These are phyloP conservation scores for Quercus dentata DNA, from an alignment of 306 rosid species.

Conservation along the genomic window DNA sequence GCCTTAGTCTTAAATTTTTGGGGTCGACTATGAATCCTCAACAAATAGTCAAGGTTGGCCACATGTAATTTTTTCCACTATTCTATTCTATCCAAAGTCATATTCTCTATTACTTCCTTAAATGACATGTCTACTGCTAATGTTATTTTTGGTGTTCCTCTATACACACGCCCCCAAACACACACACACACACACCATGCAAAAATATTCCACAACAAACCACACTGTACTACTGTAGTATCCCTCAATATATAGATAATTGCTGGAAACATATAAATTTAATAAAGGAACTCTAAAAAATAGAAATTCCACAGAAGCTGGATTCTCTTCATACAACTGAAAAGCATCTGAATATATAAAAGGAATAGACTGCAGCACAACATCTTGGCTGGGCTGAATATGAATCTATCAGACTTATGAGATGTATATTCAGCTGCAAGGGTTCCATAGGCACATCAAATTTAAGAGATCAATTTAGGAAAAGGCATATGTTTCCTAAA, in stretches of 20 bases:
- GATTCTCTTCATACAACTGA: constrained; percentile 6
- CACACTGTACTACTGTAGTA: background rate
- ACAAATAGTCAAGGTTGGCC: too few relatives aligned
- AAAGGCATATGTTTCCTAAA: background rate
- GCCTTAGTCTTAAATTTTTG: too few relatives aligned
- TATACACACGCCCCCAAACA: too few relatives aligned
- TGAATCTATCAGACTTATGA: background rate
- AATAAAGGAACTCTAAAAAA: background rate
- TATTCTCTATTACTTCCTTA: too few relatives aligned
- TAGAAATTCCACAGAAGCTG: background rate
- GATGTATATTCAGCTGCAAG: too few relatives aligned
- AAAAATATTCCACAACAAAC: constrained; percentile 12
- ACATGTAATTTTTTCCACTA: too few relatives aligned
- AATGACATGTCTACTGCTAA: too few relatives aligned
- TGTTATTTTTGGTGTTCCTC: too few relatives aligned
- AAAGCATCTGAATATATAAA: background rate
- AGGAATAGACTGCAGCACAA: background rate
- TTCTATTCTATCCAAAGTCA: too few relatives aligned
- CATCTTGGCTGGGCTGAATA: background rate
- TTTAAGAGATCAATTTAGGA: background rate
- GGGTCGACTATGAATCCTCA: too few relatives aligned
- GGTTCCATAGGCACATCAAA: background rate
- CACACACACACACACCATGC: constrained; percentile 50
- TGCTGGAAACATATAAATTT: background rate
- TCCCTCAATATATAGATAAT: constrained; percentile 7